These are phyloP conservation scores for Dacryopinax primogenitus DNA, from an alignment of 768 basidiomycete species.

Conservation along the genomic window DNA sequence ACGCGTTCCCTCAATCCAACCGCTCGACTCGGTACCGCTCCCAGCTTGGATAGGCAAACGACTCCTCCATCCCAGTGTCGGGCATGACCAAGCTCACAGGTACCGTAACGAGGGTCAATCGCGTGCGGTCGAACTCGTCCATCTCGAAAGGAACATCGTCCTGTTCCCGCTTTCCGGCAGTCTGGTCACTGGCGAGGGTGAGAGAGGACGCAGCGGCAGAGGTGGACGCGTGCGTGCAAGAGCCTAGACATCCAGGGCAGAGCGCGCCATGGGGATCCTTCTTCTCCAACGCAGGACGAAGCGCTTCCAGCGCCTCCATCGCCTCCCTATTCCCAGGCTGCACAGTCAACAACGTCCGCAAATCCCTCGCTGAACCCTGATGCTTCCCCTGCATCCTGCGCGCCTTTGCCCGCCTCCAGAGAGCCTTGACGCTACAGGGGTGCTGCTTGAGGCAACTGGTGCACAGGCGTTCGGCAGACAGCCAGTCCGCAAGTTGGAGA, in stretches of 20 bases:
- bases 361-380: constrained; percentile 52
- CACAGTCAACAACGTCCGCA: constrained; percentile 45
- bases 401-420: constrained; percentile 57
- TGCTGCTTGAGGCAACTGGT: constrained; percentile 52
- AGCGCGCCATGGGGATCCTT: constrained; percentile 1
- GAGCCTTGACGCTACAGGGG: constrained; percentile 47
- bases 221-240: constrained; percentile 11
- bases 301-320: constrained; percentile 38
- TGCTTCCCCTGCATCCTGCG: constrained; percentile 44
- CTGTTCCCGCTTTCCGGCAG: constrained; percentile 34
- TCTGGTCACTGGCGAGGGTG: constrained; percentile 25
- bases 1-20: neutral
- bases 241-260: neutral
- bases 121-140: constrained; percentile 39
- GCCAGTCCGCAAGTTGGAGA: constrained; percentile 57
- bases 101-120: constrained; percentile 40
- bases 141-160: constrained; percentile 43
- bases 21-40: constrained; percentile 37
- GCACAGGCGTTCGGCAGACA: constrained; percentile 59
- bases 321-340: constrained; percentile 58
- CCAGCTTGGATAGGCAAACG: constrained; percentile 48
- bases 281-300: constrained; percentile 23
- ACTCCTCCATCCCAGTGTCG: constrained; percentile 31
- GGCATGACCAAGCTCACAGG: constrained; percentile 34
- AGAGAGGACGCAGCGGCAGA: constrained; percentile 20